Conservation (phyloP, 192 early-diverging fungal genomes). For the Backusella liffmaniae region DNA sequence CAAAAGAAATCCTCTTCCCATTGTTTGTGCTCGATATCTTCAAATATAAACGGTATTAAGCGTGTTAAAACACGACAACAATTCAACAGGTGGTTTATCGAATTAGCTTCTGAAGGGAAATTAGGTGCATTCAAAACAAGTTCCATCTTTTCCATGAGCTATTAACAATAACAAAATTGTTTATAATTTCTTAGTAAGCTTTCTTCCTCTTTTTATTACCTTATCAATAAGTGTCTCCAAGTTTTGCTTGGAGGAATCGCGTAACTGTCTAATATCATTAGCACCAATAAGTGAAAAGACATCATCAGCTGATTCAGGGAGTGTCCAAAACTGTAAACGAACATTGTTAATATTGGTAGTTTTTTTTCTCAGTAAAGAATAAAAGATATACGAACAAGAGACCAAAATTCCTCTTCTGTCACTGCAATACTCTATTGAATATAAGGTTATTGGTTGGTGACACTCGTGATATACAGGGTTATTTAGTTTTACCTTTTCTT, state of each 20-base stretch:
- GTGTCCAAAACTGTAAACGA: conserved; percentile 62
- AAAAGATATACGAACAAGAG: conserved; percentile 34
- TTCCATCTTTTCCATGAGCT: conserved; percentile 54
- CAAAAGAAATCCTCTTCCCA: conserved; percentile 71
- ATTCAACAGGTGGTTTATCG: conserved; percentile 69
- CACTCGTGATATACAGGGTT: background rate
- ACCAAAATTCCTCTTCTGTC: conserved; percentile 44
- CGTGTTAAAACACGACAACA: conserved; percentile 83
- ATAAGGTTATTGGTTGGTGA: background rate
- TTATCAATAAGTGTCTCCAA: conserved; percentile 73
- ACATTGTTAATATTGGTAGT: background rate
- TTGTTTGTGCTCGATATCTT: conserved; percentile 43
- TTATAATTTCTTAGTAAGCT: background rate
- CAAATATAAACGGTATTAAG: conserved; percentile 83
- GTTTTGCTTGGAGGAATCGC: conserved; percentile 75
- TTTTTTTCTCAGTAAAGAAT: background rate
- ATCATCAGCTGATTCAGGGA: conserved; percentile 78
- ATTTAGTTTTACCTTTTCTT: conserved; percentile 61
- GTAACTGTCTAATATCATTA: conserved; percentile 77
- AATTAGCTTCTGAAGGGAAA: conserved; percentile 50
- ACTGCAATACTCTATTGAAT: conserved; percentile 35
- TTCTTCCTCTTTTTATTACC: conserved; percentile 37
- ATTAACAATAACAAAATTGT: background rate
- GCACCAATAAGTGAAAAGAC: conserved; percentile 83
- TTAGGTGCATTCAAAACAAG: conserved; percentile 49